A percentile compares a stretch with the other conserved stretches of the same genome.
phyloP scores from a whole-genome alignment of 306 rosid species.

The Geum urbanum region DNA sequence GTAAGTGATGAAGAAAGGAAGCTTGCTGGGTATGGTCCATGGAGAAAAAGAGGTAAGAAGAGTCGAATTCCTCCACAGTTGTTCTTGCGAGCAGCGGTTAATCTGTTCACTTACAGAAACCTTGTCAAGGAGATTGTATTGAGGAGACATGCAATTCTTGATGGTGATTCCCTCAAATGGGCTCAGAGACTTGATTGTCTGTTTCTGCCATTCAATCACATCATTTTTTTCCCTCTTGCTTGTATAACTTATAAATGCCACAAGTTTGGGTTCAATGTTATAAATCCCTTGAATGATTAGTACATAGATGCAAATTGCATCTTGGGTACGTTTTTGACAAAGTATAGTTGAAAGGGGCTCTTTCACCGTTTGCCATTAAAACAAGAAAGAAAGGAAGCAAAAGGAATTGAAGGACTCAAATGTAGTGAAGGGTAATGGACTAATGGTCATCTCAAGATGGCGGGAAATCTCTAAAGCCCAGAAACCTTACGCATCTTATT shows the following conservation, averaged over 20 bases:
- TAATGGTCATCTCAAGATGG: too few species aligned
- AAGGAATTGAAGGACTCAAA: too few species aligned
- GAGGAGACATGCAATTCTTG: constrained; percentile 87
- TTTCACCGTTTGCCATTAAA: too few species aligned
- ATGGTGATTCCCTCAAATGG: constrained; percentile 63
- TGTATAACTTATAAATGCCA: too few species aligned
- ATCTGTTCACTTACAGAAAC: constrained; percentile 70
- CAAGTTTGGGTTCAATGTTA: too few species aligned
- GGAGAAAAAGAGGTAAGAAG: constrained; percentile 72
- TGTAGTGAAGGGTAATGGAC: too few species aligned
- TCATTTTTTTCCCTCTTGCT: background rate
- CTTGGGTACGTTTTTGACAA: too few species aligned
- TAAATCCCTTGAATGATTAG: too few species aligned
- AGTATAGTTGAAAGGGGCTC: too few species aligned
- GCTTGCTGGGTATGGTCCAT: constrained; percentile 64
- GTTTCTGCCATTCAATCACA: background rate
- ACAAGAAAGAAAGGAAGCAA: too few species aligned
- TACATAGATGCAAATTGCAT: too few species aligned
- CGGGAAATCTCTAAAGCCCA: constrained; percentile 1
- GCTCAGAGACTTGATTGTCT: constrained; percentile 9
- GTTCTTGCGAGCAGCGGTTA: constrained; percentile 71
- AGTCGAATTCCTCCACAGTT: constrained; percentile 75
- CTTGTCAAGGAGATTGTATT: constrained; percentile 91
- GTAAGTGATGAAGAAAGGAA: constrained; percentile 81
- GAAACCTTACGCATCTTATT: background rate